phyloP scores from a whole-genome alignment of 2,329 filamentous ascomycete species.

The Dichotomopilus funicola region DNA sequence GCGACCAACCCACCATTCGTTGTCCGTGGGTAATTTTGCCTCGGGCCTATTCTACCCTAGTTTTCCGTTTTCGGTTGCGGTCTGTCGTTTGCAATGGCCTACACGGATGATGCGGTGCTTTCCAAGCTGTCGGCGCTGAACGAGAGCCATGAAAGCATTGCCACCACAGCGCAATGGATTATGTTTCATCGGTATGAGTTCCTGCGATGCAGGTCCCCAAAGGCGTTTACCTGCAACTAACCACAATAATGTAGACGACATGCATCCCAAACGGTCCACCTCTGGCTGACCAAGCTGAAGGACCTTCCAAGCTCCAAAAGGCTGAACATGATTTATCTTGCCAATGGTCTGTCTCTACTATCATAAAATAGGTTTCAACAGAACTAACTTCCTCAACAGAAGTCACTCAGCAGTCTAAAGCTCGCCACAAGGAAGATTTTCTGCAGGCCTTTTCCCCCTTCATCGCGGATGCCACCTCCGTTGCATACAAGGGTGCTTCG shows the following conservation, averaged over 20 bases:
- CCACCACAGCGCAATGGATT: slow-evolving; percentile 96
- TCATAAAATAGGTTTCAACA: too few relatives aligned
- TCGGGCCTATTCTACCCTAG: not conserved
- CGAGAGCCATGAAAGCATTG: slow-evolving; percentile 95
- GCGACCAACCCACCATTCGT: not conserved
- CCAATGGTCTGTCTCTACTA: slow-evolving; percentile 62
- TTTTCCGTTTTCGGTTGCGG: not conserved
- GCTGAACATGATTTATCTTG: slow-evolving; percentile 86
- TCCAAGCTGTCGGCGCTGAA: slow-evolving; percentile 93
- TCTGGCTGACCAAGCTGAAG: slow-evolving; percentile 86
- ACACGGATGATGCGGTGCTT: slow-evolving; percentile 90
- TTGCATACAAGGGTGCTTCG: slow-evolving; percentile 85
- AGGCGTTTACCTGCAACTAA: slow-evolving; percentile 25
- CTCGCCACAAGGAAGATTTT: slow-evolving; percentile 87
- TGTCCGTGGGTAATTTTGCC: too few relatives aligned
- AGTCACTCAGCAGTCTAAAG: slow-evolving; percentile 93
- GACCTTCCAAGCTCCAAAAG: slow-evolving; percentile 81
- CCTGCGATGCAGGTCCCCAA: not conserved
- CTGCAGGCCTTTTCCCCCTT: slow-evolving; percentile 84
- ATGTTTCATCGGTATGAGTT: slow-evolving; percentile 85
- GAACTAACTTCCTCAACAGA: slow-evolving; percentile 45
- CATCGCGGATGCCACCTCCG: slow-evolving; percentile 80
- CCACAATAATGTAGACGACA: slow-evolving; percentile 58
- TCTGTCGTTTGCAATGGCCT: slow-evolving; percentile 60
- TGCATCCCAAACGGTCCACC: slow-evolving; percentile 81